These are phyloP conservation scores for Brassica carinata DNA, from an alignment of 345 rosid species.

Conservation along the genomic window DNA sequence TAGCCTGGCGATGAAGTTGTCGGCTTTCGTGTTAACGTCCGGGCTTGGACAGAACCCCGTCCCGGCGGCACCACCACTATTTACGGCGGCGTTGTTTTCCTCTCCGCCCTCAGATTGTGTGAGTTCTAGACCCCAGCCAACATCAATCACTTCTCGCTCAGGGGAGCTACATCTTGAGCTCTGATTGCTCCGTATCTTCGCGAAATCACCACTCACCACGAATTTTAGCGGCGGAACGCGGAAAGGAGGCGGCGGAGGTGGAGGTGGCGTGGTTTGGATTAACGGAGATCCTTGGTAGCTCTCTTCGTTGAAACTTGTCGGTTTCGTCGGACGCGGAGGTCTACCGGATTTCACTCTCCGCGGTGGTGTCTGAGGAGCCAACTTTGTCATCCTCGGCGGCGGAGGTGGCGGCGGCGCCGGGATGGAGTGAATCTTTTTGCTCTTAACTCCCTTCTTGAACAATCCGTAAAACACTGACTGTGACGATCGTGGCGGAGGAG, in stretches of 20 bases:
- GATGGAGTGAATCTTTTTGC: constrained; percentile 58
- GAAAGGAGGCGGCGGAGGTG: constrained; percentile 74
- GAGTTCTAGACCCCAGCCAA: constrained; percentile 44
- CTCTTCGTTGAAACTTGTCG: constrained; percentile 37
- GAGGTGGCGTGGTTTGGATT: constrained; percentile 59
- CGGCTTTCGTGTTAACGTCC: constrained; percentile 82
- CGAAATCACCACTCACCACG: constrained; percentile 56
- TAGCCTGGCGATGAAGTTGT: constrained; percentile 78
- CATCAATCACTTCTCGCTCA: constrained; percentile 46
- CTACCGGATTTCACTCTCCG: constrained; percentile 43
- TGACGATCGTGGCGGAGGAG: constrained; percentile 62
- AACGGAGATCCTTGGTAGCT: constrained; percentile 48
- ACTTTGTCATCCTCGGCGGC: constrained; percentile 41
- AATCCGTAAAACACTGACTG: constrained; percentile 64
- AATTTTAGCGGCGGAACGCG: constrained; percentile 48
- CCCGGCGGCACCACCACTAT: constrained; percentile 15
- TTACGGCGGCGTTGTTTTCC: constrained; percentile 6
- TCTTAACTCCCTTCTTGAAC: constrained; percentile 63
- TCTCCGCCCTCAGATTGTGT: constrained; percentile 39
- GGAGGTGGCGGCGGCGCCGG: constrained; percentile 57
- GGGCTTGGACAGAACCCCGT: constrained; percentile 71
- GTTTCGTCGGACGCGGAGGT: constrained; percentile 70
- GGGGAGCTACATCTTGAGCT: constrained; percentile 75
- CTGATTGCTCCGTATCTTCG: constrained; percentile 51
- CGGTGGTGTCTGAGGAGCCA: constrained; percentile 44